Evolutionary conservation across 73 alveolate species (phyloP).

Genomic region (Paramecium sonneborni): DNA sequence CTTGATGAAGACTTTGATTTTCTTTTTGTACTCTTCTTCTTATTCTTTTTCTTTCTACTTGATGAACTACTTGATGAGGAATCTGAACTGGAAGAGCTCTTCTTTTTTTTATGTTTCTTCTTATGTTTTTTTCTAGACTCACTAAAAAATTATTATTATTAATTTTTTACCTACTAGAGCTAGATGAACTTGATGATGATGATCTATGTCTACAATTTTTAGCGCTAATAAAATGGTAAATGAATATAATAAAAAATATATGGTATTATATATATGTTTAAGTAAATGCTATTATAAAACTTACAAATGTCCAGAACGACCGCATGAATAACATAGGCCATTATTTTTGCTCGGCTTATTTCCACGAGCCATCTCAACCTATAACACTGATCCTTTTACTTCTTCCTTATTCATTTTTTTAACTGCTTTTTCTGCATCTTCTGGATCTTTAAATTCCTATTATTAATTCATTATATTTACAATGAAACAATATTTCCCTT

Average conservation of each 20-base stretch:
- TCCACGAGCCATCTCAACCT: slow-evolving; percentile 58
- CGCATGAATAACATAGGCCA: slow-evolving; percentile 48
- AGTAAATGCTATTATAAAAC: not conserved
- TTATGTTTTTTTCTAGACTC: slow-evolving; percentile 44
- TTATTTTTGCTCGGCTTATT: slow-evolving; percentile 55
- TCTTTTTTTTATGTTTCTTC: slow-evolving; percentile 45
- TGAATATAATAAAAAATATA: not conserved
- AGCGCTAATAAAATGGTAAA: slow-evolving; percentile 36
- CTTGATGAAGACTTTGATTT: slow-evolving; percentile 33
- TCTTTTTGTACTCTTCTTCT: slow-evolving; percentile 9
- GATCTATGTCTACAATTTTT: slow-evolving; percentile 51
- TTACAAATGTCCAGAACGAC: slow-evolving; percentile 49
- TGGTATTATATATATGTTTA: not conserved
- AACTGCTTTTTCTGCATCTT: slow-evolving; percentile 53
- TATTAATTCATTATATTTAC: not conserved
- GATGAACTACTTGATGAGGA: slow-evolving; percentile 41
- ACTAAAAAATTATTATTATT: not conserved
- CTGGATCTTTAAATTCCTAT: slow-evolving; percentile 40
- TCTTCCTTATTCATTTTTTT: slow-evolving; percentile 52
- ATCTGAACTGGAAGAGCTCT: slow-evolving; percentile 43
- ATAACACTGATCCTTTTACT: slow-evolving; percentile 41
- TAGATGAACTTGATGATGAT: slow-evolving; percentile 46
- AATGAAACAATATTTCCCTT: slow-evolving; percentile 56
- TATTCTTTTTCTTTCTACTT: slow-evolving; percentile 32
- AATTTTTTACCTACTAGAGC: slow-evolving; percentile 26